Evolutionary conservation across 108 stramenopile genomes (phyloP).

Genomic region (Cylindrotheca closterium): DNA sequence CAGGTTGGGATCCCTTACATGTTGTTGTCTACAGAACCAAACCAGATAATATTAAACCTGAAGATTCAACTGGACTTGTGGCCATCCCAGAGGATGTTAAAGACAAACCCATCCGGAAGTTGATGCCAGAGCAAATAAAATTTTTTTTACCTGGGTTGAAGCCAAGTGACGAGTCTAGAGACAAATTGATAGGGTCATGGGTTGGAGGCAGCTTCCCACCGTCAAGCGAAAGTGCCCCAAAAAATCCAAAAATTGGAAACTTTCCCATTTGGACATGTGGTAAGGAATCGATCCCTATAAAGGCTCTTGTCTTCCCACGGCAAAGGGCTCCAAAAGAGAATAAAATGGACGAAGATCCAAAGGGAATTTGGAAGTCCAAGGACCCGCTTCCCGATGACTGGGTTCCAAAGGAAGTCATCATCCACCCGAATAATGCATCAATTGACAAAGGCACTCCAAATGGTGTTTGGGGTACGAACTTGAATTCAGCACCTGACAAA

Average conservation of each 20-base stretch:
- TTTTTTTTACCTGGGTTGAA: not conserved
- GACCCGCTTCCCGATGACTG: not conserved
- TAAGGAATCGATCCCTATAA: not conserved
- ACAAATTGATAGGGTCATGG: no score
- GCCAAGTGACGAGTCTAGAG: no score
- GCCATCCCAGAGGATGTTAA: not conserved
- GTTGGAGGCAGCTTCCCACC: no score
- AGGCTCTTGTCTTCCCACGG: not conserved
- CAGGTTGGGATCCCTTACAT: not conserved
- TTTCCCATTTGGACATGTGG: no score
- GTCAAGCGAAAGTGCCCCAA: no score
- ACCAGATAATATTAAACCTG: not conserved
- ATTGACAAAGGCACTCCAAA: slow-evolving; percentile 1
- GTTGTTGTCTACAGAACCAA: not conserved
- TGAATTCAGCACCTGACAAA: not conserved
- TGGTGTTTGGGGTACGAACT: slow-evolving; percentile 6
- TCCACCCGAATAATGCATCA: not conserved
- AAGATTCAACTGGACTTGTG: not conserved
- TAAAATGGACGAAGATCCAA: not conserved
- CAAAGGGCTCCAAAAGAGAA: not conserved
- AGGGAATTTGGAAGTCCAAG: not conserved
- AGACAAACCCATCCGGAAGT: not conserved
- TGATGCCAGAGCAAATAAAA: not conserved
- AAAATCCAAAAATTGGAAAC: no score
- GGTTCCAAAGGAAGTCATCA: not conserved